Base-by-base conservation (phyloP, 169 alveolate genomes). In the Babesia caballi region DNA sequence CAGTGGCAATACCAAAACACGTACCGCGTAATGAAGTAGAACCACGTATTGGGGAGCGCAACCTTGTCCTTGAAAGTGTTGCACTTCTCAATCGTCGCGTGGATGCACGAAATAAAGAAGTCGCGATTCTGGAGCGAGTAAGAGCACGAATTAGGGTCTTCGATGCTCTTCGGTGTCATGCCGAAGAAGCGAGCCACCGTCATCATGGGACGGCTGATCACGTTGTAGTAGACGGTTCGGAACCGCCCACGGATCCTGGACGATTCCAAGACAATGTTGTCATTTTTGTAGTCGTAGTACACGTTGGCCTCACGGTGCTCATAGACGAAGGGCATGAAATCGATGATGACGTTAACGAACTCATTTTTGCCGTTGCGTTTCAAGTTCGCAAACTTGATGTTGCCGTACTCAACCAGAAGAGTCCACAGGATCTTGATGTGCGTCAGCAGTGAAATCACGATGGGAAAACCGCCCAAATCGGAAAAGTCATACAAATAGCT, bases 1-100 rank as follows among this genome's bases (percentile, higher is more conserved):
- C 85, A 77, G 17, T 68, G 67, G 56, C 77, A 77, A 49, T 56
- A 52, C 85, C 85, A 77, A 58, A 65, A 65, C 27, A 61, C 70
- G 52, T 60, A 59, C 42, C 85, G 53, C 3, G 36, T 54, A 25
- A 61, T 42, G 51, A 77, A 77, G 82, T 77, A 77, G 35, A 77
- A 46, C 63, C 67, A 56, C 52, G 41, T 42, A n/a, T 42, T 33
- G 6, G 85, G 44, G 3, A 77, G 47, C 19, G 30, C 27, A 8
- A 52, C 42, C 17, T 6, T 42, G 49, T 28, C 50, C 52, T 27
- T 67, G 63, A 47, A 12, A 27, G 49, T 35, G 32, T 28, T 32
- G 30, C 77, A 47, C 28, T 49, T 35, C 44, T 56, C 53, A 15
- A 66, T 52, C 15, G 65, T 44, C 41, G 52, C 68, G n/a, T 38